phyloP scores from a whole-genome alignment of 352 stramenopile species.

The Phytophthora pisi region DNA sequence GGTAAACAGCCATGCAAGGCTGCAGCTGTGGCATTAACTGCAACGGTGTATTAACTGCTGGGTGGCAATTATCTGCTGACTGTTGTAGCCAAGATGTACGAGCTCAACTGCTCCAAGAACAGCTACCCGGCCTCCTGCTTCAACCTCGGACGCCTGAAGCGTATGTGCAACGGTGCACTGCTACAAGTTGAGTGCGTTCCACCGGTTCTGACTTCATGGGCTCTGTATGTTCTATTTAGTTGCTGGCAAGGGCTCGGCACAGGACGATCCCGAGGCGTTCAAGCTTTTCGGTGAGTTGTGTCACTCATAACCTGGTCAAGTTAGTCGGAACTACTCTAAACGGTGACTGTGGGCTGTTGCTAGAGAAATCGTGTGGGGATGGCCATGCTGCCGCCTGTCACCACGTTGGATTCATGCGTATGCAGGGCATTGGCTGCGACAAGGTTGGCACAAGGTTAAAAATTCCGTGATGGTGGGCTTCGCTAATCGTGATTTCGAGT shows the following conservation, averaged over 20 bases:
- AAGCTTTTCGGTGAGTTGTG: conserved; percentile 68
- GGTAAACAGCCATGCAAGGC: conserved; percentile 28
- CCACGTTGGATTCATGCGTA: conserved; percentile 86
- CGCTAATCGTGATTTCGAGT: conserved; percentile 6
- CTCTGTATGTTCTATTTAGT: conserved; percentile 41
- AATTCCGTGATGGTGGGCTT: neutral
- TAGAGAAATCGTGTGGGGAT: conserved; percentile 80
- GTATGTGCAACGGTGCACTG: conserved; percentile 38
- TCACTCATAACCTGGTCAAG: neutral
- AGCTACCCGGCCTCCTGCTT: conserved; percentile 86
- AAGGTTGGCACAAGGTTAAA: conserved; percentile 50
- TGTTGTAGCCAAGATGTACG: conserved; percentile 70
- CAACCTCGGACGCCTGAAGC: conserved; percentile 81
- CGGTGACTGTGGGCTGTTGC: neutral
- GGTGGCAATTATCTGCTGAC: neutral
- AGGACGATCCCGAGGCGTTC: conserved; percentile 72
- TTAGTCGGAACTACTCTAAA: neutral
- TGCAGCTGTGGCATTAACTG: neutral
- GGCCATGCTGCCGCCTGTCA: conserved; percentile 81
- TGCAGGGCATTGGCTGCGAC: conserved; percentile 67
- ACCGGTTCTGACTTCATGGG: neutral
- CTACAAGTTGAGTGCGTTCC: neutral
- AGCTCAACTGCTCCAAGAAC: conserved; percentile 86
- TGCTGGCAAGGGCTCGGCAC: conserved; percentile 72
- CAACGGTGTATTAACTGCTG: neutral